Conservation (phyloP, 208 protist genomes). For the Leishmania braziliensis region DNA sequence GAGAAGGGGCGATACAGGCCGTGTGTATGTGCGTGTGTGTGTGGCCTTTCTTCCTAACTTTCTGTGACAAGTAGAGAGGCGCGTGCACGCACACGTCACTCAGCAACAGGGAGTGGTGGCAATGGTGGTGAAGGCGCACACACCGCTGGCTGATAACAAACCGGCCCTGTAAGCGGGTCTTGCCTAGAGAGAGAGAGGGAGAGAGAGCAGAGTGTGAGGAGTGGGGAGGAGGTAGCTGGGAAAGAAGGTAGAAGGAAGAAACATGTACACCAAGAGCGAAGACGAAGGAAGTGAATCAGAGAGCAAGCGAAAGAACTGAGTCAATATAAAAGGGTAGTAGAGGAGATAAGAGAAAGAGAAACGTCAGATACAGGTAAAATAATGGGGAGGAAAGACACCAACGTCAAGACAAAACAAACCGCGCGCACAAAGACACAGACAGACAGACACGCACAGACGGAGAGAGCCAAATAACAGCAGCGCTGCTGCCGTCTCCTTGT, state of each 20-base stretch:
- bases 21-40: not conserved
- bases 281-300: not conserved
- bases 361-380: constrained; percentile 3
- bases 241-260: not conserved
- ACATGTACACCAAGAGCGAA: not conserved
- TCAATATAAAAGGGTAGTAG: not conserved
- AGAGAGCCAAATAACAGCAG: not conserved
- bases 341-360: not conserved
- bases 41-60: not conserved
- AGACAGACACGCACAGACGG: not conserved
- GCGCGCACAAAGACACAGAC: not conserved
- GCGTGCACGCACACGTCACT: constrained; percentile 1
- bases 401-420: not conserved
- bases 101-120: not conserved
- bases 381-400: not conserved
- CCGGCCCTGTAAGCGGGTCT: not conserved
- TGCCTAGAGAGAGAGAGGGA: not conserved
- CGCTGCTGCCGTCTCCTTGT: not conserved
- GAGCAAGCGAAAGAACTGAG: not conserved
- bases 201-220: not conserved
- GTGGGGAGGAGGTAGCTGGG: not conserved
- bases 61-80: not conserved
- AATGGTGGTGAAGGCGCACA: not conserved
- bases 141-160: not conserved
- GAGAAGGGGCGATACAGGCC: not conserved